Conservation (phyloP, 1,139 yeast genomes). For the Blastobotrys malaysiensis region DNA sequence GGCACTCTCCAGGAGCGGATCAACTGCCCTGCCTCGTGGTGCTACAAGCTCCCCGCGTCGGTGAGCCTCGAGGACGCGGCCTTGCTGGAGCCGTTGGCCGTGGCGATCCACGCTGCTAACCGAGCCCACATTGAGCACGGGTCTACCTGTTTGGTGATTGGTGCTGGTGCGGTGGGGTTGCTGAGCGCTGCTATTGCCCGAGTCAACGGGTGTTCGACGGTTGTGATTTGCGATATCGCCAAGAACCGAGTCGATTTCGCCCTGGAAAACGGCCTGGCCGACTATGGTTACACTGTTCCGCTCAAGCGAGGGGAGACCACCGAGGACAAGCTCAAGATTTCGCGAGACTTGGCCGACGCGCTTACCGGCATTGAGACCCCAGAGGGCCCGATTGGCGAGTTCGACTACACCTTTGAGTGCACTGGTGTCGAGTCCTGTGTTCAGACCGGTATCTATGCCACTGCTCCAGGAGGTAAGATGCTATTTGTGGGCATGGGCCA, state of each 20-base stretch:
- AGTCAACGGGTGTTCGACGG: conserved; percentile 70
- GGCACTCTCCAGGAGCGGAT: conserved; percentile 72
- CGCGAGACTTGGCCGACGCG: conserved; percentile 51
- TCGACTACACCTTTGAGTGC: conserved; percentile 61
- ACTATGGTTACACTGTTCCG: conserved; percentile 15
- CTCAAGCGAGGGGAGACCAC: conserved; percentile 24
- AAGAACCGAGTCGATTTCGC: conserved; percentile 19
- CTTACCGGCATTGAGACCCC: conserved; percentile 28
- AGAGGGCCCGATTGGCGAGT: conserved; percentile 25
- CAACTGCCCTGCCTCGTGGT: conserved; percentile 73
- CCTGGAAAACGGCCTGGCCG: conserved; percentile 29
- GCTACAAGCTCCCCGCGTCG: conserved; percentile 70
- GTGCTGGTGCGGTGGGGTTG: conserved; percentile 92
- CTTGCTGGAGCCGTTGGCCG: conserved; percentile 79
- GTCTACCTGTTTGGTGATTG: conserved; percentile 71
- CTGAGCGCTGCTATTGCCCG: conserved; percentile 70
- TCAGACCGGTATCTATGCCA: conserved; percentile 51
- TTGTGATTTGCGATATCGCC: conserved; percentile 51
- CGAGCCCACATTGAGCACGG: conserved; percentile 61
- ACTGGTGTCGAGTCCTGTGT: conserved; percentile 67
- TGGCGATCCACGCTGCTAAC: conserved; percentile 78
- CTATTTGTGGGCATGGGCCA: conserved; percentile 70
- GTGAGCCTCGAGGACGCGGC: conserved; percentile 83
- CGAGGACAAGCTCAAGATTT: conserved; percentile 38
- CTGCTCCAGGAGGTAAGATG: conserved; percentile 57